These are phyloP conservation scores for Leptodontidium sp. DNA, from an alignment of 2,329 filamentous ascomycete species.

Conservation along the genomic window DNA sequence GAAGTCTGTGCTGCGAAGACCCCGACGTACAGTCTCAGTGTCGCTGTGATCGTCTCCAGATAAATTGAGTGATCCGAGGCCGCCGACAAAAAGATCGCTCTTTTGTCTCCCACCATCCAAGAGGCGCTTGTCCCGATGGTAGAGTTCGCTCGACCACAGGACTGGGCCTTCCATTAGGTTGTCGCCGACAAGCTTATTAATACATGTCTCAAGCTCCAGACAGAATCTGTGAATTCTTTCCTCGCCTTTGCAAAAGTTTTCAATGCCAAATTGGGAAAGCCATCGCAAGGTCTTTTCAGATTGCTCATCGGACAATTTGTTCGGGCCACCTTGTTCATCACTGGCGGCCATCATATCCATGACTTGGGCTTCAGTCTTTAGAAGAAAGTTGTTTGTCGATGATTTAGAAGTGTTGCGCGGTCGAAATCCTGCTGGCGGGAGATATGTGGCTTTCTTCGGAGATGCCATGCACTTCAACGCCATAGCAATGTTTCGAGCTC, in stretches of 20 bases:
- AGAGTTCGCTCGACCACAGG: constrained; percentile 91
- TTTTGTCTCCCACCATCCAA: constrained; percentile 57
- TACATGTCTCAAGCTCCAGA: constrained; percentile 86
- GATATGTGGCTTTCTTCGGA: constrained; percentile 54
- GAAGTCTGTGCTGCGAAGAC: constrained; percentile 53
- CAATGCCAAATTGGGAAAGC: constrained; percentile 81
- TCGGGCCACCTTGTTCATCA: constrained; percentile 86
- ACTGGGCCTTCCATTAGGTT: constrained; percentile 86
- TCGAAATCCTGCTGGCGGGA: constrained; percentile 46
- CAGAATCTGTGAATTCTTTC: constrained; percentile 95
- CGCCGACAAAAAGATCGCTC: constrained; percentile 56
- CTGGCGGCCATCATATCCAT: constrained; percentile 86
- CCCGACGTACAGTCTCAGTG: constrained; percentile 41
- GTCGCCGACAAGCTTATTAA: constrained; percentile 85
- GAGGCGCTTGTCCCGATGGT: constrained; percentile 74
- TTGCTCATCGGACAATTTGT: constrained; percentile 96
- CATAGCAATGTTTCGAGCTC: constrained; percentile 83
- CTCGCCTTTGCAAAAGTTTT: constrained; percentile 94
- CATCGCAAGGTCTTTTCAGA: constrained; percentile 84
- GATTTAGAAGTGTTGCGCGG: constrained; percentile 48
- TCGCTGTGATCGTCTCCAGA: constrained; percentile 52
- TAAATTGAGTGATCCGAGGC: constrained; percentile 56
- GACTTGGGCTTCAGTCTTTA: constrained; percentile 83
- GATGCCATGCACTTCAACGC: constrained; percentile 91
- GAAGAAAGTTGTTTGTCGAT: constrained; percentile 63